A percentile compares a stretch with the other conserved stretches of the same genome.
phyloP scores from a whole-genome alignment of 108 stramenopile species.

The Nitzschia putrida region DNA sequence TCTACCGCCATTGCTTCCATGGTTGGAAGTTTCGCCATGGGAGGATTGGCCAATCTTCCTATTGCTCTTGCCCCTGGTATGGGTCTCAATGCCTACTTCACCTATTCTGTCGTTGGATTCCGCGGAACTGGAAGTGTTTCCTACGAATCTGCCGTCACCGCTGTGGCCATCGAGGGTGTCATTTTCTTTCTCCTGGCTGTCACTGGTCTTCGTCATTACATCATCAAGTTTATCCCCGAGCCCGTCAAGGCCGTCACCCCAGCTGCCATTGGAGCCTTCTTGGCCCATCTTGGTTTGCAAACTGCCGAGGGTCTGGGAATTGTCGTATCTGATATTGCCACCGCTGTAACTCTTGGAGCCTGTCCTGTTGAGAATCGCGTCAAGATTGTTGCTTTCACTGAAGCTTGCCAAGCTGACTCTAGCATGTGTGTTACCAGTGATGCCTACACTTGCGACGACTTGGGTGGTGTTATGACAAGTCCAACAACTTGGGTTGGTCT shows the following conservation, averaged over 20 bases:
- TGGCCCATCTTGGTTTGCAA: conserved; percentile 71
- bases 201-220: too few species aligned
- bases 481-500: conserved; percentile 64
- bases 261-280: conserved; percentile 66
- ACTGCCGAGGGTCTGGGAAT: conserved; percentile 69
- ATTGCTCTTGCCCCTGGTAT: too few species aligned
- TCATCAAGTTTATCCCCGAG: too few species aligned
- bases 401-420: conserved; percentile 39
- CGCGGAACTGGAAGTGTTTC: too few species aligned
- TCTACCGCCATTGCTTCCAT: conserved; percentile 61
- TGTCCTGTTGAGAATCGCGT: conserved; percentile 54
- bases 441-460: too few species aligned
- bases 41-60: too few species aligned
- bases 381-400: conserved; percentile 55
- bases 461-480: conserved; percentile 54
- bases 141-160: too few species aligned
- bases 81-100: too few species aligned
- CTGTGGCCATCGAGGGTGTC: too few species aligned
- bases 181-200: too few species aligned
- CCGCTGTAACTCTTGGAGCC: conserved; percentile 68
- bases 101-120: too few species aligned
- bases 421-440: conserved; percentile 45
- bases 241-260: conserved; percentile 61
- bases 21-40: conserved; percentile 63
- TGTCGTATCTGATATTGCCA: conserved; percentile 68